phyloP scores from a whole-genome alignment of 2,329 filamentous ascomycete genomes.

The Podosphaera fusca region DNA sequence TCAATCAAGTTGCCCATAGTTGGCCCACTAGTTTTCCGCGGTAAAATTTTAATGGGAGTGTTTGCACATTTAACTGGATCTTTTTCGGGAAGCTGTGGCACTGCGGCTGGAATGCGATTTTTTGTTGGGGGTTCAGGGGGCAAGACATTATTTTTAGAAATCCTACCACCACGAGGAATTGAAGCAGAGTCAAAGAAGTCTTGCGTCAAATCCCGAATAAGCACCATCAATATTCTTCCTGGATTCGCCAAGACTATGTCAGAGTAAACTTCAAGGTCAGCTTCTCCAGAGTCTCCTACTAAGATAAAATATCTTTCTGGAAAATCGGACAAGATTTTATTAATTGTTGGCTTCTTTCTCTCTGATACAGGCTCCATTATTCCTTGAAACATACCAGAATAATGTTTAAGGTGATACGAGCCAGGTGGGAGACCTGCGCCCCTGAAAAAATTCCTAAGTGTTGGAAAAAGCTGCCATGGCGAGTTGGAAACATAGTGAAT shows the following conservation, averaged over 20 bases:
- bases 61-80: background rate
- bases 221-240: slow-evolving; percentile 57
- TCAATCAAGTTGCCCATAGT: slow-evolving; percentile 36
- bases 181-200: slow-evolving; percentile 48
- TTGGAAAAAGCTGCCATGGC: slow-evolving; percentile 89
- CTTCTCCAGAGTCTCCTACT: slow-evolving; percentile 88
- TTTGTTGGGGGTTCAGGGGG: background rate
- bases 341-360: slow-evolving; percentile 70
- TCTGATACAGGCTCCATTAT: slow-evolving; percentile 96
- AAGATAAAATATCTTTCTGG: slow-evolving; percentile 74
- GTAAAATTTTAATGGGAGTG: slow-evolving; percentile 7
- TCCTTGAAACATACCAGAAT: slow-evolving; percentile 88
- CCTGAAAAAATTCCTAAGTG: slow-evolving; percentile 68
- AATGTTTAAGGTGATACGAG: slow-evolving; percentile 88
- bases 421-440: slow-evolving; percentile 60
- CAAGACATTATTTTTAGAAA: background rate
- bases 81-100: background rate
- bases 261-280: slow-evolving; percentile 90
- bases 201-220: slow-evolving; percentile 69
- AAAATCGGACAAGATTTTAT: slow-evolving; percentile 71
- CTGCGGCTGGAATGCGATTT: background rate
- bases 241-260: slow-evolving; percentile 74
- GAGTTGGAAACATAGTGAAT: slow-evolving; percentile 99
- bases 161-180: slow-evolving; percentile 6
- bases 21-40: slow-evolving; percentile 16